Conservation (phyloP, 2,329 filamentous ascomycete species). For the Monosporascus sp. region DNA sequence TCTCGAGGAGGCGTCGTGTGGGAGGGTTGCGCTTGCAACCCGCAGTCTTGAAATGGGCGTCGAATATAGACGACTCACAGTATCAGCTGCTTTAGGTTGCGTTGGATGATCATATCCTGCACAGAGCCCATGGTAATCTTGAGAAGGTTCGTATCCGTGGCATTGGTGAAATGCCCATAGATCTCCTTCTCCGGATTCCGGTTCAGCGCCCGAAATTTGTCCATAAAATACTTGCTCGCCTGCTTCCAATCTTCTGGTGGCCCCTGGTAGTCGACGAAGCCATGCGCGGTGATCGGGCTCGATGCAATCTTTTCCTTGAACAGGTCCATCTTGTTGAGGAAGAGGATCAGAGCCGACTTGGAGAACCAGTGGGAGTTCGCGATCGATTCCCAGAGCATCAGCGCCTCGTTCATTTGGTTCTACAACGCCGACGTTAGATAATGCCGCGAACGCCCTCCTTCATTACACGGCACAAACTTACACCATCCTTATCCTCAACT, state of each 20-base stretch:
- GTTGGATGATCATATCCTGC: conserved; percentile 83
- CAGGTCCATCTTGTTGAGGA: conserved; percentile 83
- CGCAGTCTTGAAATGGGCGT: conserved; percentile 5
- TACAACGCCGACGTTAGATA: conserved; percentile 25
- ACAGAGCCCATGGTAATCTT: conserved; percentile 84
- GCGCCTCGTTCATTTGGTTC: conserved; percentile 88
- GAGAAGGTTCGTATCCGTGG: conserved; percentile 65
- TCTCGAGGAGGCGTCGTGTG: conserved; percentile 8
- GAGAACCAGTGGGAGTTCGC: conserved; percentile 84
- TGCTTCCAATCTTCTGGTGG: conserved; percentile 66
- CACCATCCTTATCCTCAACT: conserved; percentile 92
- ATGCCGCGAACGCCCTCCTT: conserved; percentile 4
- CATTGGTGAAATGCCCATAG: conserved; percentile 58
- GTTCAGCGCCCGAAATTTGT: conserved; percentile 74
- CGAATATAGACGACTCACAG: conserved; percentile 43
- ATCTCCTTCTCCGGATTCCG: conserved; percentile 60
- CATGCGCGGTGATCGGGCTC: conserved; percentile 66
- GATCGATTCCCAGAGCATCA: conserved; percentile 83
- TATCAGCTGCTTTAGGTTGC: conserved; percentile 74
- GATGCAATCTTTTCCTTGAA: conserved; percentile 70
- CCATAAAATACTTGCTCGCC: conserved; percentile 74
- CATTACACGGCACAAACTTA: conserved; percentile 41
- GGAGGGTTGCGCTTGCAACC: conserved; percentile 5
- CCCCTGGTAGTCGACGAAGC: conserved; percentile 74
- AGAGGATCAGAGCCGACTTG: conserved; percentile 74